phyloP scores from a whole-genome alignment of 192 early-diverging fungal species.

The Geranomyces michiganensis region DNA sequence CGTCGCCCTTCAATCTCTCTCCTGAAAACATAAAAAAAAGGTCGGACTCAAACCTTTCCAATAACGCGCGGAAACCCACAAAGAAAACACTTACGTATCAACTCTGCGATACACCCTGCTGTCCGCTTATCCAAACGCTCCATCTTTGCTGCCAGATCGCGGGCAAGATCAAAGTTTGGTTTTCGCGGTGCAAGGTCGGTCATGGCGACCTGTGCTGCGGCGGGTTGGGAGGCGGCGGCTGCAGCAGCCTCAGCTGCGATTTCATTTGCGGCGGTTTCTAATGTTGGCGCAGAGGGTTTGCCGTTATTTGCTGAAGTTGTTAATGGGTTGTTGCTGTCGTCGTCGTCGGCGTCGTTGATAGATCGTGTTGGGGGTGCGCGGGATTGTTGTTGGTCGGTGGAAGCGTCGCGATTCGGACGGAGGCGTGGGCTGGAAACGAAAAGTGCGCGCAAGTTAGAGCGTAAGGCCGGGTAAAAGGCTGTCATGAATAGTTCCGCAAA shows the following conservation, averaged over 20 bases:
- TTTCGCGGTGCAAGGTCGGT: conserved; percentile 81
- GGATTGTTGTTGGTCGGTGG: conserved; percentile 24
- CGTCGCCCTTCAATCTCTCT: too few relatives aligned
- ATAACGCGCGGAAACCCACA: too few relatives aligned
- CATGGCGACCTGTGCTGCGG: conserved; percentile 68
- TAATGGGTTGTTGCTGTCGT: conserved; percentile 35
- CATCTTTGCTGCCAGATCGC: conserved; percentile 80
- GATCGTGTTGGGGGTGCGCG: conserved; percentile 40
- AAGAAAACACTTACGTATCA: conserved; percentile 63
- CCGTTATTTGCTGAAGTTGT: not conserved
- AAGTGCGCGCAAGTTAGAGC: not conserved
- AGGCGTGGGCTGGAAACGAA: not conserved
- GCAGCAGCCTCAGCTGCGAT: conserved; percentile 53
- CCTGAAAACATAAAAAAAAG: too few relatives aligned
- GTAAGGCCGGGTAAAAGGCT: not conserved
- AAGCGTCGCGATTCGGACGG: not conserved
- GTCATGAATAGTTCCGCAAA: too few relatives aligned
- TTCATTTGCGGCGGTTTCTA: conserved; percentile 18
- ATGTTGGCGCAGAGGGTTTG: conserved; percentile 13
- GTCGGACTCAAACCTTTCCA: too few relatives aligned
- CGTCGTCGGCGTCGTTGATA: conserved; percentile 57
- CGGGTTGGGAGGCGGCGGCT: conserved; percentile 57
- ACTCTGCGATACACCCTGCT: conserved; percentile 69
- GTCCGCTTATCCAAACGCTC: conserved; percentile 73
- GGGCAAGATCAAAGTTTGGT: conserved; percentile 89